Base-by-base conservation (phyloP, 371 early-diverging fungal genomes). In the Blastocladiella emersonii region DNA sequence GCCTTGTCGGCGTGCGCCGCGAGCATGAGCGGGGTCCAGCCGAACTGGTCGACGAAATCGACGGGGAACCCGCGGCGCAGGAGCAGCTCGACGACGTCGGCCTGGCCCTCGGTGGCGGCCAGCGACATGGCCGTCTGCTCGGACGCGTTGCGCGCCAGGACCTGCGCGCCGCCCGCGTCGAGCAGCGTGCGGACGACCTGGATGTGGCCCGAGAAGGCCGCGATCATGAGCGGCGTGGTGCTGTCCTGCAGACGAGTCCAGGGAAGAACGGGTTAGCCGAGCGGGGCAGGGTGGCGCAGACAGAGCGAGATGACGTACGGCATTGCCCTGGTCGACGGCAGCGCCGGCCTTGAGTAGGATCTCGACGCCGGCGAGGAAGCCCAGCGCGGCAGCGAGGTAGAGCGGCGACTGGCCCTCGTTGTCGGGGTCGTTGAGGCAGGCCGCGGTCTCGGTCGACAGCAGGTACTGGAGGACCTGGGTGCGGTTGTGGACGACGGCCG, bases 21-120 rank as follows among this genome's bases (percentile, higher is more conserved):
- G 35, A 56, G 56, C 56, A 56, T 56, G 35, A 56, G 37, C 3
- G 56, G 56, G 12, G 56, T 56, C 56, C 56, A 56, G 4, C 56
- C 56, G 30, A 35, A 56, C 56, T 56, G 27, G 56, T 56, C 56
- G 3, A 56, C 35, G 19, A 15, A 56, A 25, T 56, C 23, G 17
- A 25, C 56, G 15, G 34, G 35, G 30, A 37, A 34, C 4, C 37
- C 37, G 56, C 35, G 35, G 34, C 30, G 17, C 21, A 56, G 56
- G 17, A 56, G 56, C 37, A 56, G 37, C 19, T 56, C 56, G 17
- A 56, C 34, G 3, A 37, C 30, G 34, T 13, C 17, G 23, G 30
- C 37, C 10, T 27, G 34, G 17, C 56, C 56, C 37, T 56, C 56
- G 37, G 21, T 19, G 35, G 56, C 34, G 21, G 56, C 56, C 13